These are phyloP conservation scores for Trichothecium roseum DNA, from an alignment of 2,329 filamentous ascomycete genomes.

Conservation along the genomic window DNA sequence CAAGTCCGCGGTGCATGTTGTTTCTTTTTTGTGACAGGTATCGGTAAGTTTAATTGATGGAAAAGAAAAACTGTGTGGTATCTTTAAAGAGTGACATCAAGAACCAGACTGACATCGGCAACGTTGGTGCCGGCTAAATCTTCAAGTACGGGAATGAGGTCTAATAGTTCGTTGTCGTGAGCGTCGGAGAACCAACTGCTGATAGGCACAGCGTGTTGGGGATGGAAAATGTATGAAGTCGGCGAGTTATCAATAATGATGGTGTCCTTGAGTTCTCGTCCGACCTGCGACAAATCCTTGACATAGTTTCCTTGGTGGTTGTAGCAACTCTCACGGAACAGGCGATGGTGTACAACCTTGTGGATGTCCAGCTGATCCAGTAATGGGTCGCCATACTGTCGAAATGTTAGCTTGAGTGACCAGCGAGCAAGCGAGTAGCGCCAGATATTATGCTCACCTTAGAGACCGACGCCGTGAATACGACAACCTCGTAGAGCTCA, in stretches of 20 bases:
- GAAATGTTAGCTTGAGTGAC: slow-evolving; percentile 5
- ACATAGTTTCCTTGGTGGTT: slow-evolving; percentile 99
- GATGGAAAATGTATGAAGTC: slow-evolving; percentile 98
- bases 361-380: slow-evolving; percentile 96
- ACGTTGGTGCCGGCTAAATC: slow-evolving; percentile 85
- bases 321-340: slow-evolving; percentile 98
- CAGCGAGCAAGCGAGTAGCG: background rate
- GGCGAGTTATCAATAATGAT: slow-evolving; percentile 99
- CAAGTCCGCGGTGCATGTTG: slow-evolving; percentile 9
- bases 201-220: slow-evolving; percentile 96
- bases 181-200: slow-evolving; percentile 99
- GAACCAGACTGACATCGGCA: slow-evolving; percentile 90
- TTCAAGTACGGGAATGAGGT: slow-evolving; percentile 95
- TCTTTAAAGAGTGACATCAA: slow-evolving; percentile 72
- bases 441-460: slow-evolving; percentile 59
- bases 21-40: slow-evolving; percentile 9
- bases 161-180: slow-evolving; percentile 95
- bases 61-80: slow-evolving; percentile 16
- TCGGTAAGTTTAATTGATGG: slow-evolving; percentile 8
- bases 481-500: slow-evolving; percentile 95
- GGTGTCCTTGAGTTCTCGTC: slow-evolving; percentile 88
- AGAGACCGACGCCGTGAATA: slow-evolving; percentile 96
- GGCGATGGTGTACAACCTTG: slow-evolving; percentile 85
- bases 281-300: slow-evolving; percentile 96
- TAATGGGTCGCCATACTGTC: slow-evolving; percentile 86